Base-by-base conservation (phyloP, 768 basidiomycete species). In the Lentinus tigrinus region DNA sequence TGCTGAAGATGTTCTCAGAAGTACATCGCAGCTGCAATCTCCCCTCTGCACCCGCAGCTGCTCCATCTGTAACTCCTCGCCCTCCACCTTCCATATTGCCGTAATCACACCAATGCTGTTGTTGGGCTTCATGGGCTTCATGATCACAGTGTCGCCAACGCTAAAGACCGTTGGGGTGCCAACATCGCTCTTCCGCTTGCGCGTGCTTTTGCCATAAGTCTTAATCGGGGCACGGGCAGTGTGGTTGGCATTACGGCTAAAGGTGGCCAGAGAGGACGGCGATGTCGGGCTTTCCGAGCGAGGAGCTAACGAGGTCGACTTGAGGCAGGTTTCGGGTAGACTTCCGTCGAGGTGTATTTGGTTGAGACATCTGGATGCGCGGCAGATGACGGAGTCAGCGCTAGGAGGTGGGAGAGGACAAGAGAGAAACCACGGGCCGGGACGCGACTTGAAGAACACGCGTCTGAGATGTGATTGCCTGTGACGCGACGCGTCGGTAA, bases 51-150 rank as follows among this genome's bases (percentile, higher is more conserved):
- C 70, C 57, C 81, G 77, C 77, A 85, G 83, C 3, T 65, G 65
- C 40, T 72, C 70, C n/a, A 66, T 66, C 43, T 74, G 69, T 28
- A 52, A 64, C 0, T 67, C 67, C 13, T 71, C 73, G 2, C 54
- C 72, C 52, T 68, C 67, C 3, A 74, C 73, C 56, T 88, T 81
- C 87, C 88, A 91, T 78, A 93, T 83, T 0, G 85, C 76, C 19
- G 82, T 73, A 47, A 92, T 85, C 40, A 91, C 84, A 4, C 81
- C 91, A 50, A 91, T 73, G 60, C 88, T 89, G 0, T 84, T 81
- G 14, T 74, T 75, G 28, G 68, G 75, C 9, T 77, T 63, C 8
- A 67, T 65, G 2, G 80, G 77, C 39, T 81, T 73, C 23, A 92
- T 75, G 36, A 85, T 75, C 3, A 91, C 81, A 0, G 87, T 85